phyloP scores from a whole-genome alignment of 345 rosid species.

The Melaleuca alternifolia region DNA sequence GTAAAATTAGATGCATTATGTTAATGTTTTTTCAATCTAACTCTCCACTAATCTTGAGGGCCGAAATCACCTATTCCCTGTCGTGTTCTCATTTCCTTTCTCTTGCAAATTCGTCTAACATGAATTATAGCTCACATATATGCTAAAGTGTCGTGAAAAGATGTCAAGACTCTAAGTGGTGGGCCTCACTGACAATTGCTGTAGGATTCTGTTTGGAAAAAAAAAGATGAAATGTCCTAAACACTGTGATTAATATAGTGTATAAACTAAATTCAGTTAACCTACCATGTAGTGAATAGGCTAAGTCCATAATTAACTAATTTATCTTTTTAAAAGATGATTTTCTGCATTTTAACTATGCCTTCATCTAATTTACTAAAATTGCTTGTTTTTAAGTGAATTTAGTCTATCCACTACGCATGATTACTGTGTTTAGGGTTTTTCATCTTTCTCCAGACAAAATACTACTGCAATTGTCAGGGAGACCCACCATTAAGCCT shows the following conservation, averaged over 20 bases:
- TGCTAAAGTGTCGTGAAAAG: not conserved
- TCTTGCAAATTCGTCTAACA: not conserved
- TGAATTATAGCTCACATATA: not conserved
- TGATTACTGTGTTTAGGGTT: not conserved
- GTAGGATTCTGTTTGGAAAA: not conserved
- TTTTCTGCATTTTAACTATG: not conserved
- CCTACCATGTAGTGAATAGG: not conserved
- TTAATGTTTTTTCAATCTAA: not conserved
- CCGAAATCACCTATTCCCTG: not conserved
- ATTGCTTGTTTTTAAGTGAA: not conserved
- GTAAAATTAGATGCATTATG: not conserved
- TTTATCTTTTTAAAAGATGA: not conserved
- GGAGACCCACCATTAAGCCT: not conserved
- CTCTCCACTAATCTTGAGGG: not conserved
- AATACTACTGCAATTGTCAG: not conserved
- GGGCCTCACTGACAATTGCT: not conserved
- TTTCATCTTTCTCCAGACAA: not conserved
- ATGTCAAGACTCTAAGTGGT: not conserved
- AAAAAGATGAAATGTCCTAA: not conserved
- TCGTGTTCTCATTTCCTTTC: not conserved
- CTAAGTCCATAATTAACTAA: not conserved
- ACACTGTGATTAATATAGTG: not conserved
- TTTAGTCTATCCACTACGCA: not conserved
- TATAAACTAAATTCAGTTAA: not conserved
- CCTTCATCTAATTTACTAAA: not conserved